Evolutionary conservation across 305 asterid genomes (phyloP).

Genomic region (Withania somnifera): DNA sequence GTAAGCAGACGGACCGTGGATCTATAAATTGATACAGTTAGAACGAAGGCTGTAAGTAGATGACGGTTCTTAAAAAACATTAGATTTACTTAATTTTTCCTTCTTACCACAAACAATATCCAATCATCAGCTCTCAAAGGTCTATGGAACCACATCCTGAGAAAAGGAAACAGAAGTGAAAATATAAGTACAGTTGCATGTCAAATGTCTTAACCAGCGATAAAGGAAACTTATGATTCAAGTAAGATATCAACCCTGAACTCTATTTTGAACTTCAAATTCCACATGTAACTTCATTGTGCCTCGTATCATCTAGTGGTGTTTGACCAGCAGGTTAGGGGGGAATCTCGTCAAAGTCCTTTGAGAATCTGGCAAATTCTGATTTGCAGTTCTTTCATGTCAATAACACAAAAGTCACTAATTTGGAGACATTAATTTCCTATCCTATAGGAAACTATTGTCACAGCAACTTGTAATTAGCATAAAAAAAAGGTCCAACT

Average conservation of each 20-base stretch:
- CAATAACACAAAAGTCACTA: background rate
- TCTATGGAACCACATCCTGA: conserved; percentile 98
- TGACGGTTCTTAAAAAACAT: background rate
- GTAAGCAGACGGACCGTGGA: conserved; percentile 64
- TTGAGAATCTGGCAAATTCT: background rate
- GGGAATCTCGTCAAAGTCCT: background rate
- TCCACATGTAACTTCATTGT: background rate
- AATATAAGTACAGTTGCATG: background rate
- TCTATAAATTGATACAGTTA: conserved; percentile 25
- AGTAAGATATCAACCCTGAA: background rate
- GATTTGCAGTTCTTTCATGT: background rate
- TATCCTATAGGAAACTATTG: background rate
- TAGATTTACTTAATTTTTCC: background rate
- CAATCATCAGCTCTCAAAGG: conserved; percentile 90
- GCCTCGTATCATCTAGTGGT: background rate
- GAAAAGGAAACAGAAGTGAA: conserved; percentile 12
- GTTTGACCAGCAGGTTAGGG: background rate
- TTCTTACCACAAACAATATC: conserved; percentile 85
- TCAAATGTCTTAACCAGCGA: background rate
- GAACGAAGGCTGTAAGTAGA: background rate
- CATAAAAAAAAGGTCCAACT: background rate
- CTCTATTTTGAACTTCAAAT: background rate
- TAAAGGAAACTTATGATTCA: background rate
- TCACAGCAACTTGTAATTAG: background rate
- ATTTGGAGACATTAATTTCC: background rate